Percentiles rank a stretch among this genome's conserved stretches.
phyloP scores from a whole-genome alignment of 208 protist species.

The Novymonas esmeraldas region DNA sequence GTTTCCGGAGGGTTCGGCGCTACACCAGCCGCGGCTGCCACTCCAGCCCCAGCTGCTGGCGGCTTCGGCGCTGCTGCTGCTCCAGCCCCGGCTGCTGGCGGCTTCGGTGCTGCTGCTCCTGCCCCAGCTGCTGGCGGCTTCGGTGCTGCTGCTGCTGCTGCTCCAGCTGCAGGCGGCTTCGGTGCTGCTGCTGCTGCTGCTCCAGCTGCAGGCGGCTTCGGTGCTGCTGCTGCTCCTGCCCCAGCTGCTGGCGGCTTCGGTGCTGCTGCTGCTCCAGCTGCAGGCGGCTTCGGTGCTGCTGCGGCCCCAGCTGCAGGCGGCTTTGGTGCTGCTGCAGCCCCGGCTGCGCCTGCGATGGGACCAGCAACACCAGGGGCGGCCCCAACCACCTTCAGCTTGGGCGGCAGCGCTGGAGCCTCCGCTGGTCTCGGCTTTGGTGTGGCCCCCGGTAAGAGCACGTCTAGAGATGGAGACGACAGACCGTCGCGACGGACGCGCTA shows the following conservation, averaged over 20 bases:
- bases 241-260: no score
- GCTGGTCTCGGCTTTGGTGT: constrained; percentile 19
- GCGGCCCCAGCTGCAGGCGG: constrained; percentile 17
- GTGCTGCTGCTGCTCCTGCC: no score
- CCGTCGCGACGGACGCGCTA: constrained; percentile 21
- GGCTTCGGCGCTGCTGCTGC: constrained; percentile 11
- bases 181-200: constrained; percentile 25
- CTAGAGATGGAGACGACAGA: constrained; percentile 14
- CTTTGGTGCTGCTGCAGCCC: constrained; percentile 4
- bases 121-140: no score
- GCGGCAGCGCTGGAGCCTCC: constrained; percentile 1
- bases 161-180: constrained; percentile 14
- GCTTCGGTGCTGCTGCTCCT: neutral
- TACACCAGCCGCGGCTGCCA: constrained; percentile 5
- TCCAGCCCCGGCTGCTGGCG: no score
- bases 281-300: constrained; percentile 4
- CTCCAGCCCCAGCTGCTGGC: constrained; percentile 15
- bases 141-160: constrained; percentile 8
- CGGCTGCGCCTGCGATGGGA: constrained; percentile 19
- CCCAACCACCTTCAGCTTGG: constrained; percentile 18
- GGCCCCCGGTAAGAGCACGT: constrained; percentile 19
- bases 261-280: no score
- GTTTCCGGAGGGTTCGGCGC: constrained; percentile 8
- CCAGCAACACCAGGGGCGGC: constrained; percentile 19
- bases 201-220: constrained; percentile 10